Conservation (phyloP, 225 moss, liverwort and hornwort species). For the Physcomitrium patens region DNA sequence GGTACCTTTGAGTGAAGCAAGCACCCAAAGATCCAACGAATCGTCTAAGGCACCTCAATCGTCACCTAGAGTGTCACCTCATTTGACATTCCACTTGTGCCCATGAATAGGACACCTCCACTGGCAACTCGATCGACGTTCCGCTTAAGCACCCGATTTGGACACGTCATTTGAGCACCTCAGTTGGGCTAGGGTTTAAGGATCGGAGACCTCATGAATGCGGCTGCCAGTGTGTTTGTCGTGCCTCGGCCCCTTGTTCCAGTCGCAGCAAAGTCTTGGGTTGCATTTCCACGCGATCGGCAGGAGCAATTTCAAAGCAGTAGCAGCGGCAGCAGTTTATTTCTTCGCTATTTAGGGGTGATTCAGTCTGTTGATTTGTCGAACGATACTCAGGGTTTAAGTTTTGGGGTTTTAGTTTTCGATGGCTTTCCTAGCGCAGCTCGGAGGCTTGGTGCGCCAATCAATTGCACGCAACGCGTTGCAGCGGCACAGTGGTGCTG, state of each 20-base stretch:
- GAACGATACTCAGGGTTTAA: too few relatives aligned
- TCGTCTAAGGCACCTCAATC: too few relatives aligned
- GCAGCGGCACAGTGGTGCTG: constrained; percentile 27
- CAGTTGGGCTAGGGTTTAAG: background rate
- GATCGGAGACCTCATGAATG: background rate
- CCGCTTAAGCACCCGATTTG: too few relatives aligned
- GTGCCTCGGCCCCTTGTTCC: background rate
- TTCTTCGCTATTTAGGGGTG: background rate
- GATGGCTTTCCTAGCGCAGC: constrained; percentile 70
- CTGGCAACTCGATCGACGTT: too few relatives aligned
- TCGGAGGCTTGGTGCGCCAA: constrained; percentile 58
- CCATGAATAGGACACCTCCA: too few relatives aligned
- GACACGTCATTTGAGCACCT: too few relatives aligned
- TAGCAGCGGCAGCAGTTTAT: background rate
- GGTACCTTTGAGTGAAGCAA: too few relatives aligned
- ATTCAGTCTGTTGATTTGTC: background rate
- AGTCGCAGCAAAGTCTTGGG: background rate
- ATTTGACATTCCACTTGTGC: too few relatives aligned
- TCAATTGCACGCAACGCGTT: constrained; percentile 43
- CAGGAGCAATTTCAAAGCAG: background rate
- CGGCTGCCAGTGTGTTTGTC: too few relatives aligned
- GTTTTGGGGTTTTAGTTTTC: background rate
- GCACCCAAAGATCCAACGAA: too few relatives aligned
- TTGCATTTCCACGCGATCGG: background rate
- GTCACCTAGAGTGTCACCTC: too few relatives aligned